Evolutionary conservation across 2,329 filamentous ascomycete genomes (phyloP).

Genomic region (Alternaria metachromatica): DNA sequence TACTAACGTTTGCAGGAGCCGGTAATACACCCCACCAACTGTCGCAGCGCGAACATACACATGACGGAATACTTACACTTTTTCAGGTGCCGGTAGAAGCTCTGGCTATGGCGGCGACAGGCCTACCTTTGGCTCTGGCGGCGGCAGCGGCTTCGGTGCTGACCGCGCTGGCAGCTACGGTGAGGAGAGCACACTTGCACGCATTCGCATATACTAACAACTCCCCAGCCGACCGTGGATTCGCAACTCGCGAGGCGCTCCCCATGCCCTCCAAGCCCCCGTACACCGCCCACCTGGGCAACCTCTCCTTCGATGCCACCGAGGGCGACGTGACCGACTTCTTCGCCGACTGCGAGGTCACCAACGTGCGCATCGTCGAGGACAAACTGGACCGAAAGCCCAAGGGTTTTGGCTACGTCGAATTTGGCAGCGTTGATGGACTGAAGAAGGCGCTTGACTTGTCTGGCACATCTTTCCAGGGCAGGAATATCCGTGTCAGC

Average conservation of each 20-base stretch:
- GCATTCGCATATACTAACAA: constrained; percentile 17
- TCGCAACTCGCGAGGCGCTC: constrained; percentile 70
- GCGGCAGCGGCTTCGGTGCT: constrained; percentile 46
- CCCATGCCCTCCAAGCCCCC: constrained; percentile 92
- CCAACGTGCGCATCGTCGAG: constrained; percentile 93
- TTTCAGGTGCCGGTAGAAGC: constrained; percentile 48
- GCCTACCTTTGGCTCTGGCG: constrained; percentile 55
- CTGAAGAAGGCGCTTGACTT: constrained; percentile 88
- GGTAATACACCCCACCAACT: constrained; percentile 30
- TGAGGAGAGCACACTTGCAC: constrained; percentile 25
- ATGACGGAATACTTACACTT: constrained; percentile 25
- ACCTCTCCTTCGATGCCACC: constrained; percentile 93
- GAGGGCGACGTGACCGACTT: constrained; percentile 83
- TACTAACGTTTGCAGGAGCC: constrained; percentile 39
- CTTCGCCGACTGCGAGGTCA: constrained; percentile 82
- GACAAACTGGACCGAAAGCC: constrained; percentile 92
- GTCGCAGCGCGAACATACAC: background rate
- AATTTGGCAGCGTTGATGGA: constrained; percentile 86
- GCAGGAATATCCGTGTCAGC: constrained; percentile 89
- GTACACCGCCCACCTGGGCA: constrained; percentile 94
- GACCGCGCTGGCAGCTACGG: constrained; percentile 49
- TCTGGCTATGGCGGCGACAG: constrained; percentile 57
- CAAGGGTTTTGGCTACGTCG: constrained; percentile 98
- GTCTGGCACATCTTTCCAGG: constrained; percentile 83
- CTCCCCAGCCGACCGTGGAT: constrained; percentile 38